Evolutionary conservation across 352 stramenopile genomes (phyloP).

Genomic region (Blastocystis sp.): DNA sequence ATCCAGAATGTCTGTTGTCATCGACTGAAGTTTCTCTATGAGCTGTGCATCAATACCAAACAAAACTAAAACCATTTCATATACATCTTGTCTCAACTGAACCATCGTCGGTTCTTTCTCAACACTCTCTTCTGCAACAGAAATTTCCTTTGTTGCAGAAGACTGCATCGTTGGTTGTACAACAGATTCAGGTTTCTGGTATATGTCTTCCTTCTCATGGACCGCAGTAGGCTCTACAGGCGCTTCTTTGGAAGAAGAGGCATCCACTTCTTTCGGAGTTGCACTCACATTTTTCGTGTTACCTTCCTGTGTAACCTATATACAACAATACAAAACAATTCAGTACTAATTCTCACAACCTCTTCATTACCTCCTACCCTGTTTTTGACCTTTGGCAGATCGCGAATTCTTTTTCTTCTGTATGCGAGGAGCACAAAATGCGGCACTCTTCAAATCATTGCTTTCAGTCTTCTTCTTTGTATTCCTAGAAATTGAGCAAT

Average conservation of each 20-base stretch:
- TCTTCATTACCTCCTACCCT: background rate
- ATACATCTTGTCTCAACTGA: constrained; percentile 17
- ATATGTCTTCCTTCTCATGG: background rate
- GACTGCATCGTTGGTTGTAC: background rate
- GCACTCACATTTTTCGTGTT: background rate
- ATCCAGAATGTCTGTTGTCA: background rate
- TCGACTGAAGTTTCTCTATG: background rate
- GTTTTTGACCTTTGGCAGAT: background rate
- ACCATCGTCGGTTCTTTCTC: constrained; percentile 6
- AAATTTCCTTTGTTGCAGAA: background rate
- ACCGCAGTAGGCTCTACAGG: background rate
- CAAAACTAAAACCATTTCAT: background rate
- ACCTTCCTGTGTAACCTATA: background rate
- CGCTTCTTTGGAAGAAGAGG: background rate
- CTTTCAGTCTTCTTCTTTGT: constrained; percentile 32
- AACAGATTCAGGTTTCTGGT: background rate
- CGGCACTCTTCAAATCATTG: constrained; percentile 13
- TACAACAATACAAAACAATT: background rate
- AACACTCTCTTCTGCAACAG: background rate
- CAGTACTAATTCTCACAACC: background rate
- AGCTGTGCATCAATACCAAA: background rate
- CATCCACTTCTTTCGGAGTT: background rate
- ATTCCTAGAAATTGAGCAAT: background rate
- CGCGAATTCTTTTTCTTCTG: constrained; percentile 45
- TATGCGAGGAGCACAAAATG: background rate